A percentile compares a stretch with the other conserved stretches of the same genome.
Evolutionary conservation across 805 yeast genomes (phyloP).

Genomic region (Ogataea polymorpha): DNA sequence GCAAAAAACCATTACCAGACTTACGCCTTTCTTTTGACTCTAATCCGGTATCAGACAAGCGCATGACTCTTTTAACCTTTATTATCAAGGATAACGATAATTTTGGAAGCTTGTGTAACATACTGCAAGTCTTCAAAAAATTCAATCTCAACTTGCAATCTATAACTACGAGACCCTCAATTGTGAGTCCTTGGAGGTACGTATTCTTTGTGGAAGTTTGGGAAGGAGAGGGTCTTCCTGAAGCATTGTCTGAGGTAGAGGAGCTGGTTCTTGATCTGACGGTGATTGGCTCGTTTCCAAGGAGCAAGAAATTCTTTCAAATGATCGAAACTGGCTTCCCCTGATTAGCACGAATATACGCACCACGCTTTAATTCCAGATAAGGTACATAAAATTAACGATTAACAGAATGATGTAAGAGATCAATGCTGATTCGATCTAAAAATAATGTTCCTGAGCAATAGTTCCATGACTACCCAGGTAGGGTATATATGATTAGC

Average conservation of each 20-base stretch:
- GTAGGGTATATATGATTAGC: too few relatives aligned
- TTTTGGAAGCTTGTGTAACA: conserved; percentile 73
- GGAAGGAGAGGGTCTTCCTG: conserved; percentile 28
- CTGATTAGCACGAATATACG: not conserved
- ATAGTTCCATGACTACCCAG: too few relatives aligned
- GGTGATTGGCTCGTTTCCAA: conserved; percentile 48
- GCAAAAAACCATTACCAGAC: conserved; percentile 32
- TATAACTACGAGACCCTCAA: conserved; percentile 76
- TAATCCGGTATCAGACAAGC: conserved; percentile 17
- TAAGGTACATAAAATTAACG: too few relatives aligned
- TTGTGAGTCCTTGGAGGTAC: conserved; percentile 69
- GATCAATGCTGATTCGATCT: too few relatives aligned
- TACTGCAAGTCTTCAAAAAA: conserved; percentile 53
- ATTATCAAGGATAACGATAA: conserved; percentile 57
- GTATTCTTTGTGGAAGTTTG: conserved; percentile 75
- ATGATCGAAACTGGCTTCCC: conserved; percentile 20
- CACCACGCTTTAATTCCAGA: too few relatives aligned
- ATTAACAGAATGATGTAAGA: too few relatives aligned
- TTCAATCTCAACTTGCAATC: conserved; percentile 62
- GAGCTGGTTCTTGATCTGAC: conserved; percentile 47
- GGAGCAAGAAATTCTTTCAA: conserved; percentile 27
- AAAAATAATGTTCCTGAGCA: too few relatives aligned
- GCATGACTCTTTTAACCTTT: conserved; percentile 60
- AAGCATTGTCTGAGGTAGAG: conserved; percentile 42
- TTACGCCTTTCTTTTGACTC: not conserved